Percentiles rank a stretch among this genome's conserved stretches.
phyloP scores from a whole-genome alignment of 202 grass and related monocot genomes.

The Carex arenaria region DNA sequence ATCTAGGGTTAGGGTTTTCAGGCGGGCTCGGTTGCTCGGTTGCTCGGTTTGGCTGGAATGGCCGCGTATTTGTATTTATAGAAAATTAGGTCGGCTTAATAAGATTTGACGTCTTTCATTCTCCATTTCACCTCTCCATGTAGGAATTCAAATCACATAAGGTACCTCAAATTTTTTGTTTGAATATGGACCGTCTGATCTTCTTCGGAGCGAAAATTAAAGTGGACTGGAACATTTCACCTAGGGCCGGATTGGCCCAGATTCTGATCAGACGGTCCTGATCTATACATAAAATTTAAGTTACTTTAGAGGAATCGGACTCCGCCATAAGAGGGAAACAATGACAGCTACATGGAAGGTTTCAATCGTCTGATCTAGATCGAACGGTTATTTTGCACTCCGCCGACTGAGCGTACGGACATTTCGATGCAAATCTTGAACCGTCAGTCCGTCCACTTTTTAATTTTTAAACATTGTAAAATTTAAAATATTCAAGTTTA shows the following conservation, averaged over 20 bases:
- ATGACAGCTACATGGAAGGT: background rate
- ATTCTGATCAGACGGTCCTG: no score
- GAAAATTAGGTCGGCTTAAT: background rate
- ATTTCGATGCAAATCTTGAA: background rate
- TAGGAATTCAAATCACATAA: background rate
- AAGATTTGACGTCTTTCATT: background rate
- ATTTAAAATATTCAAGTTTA: background rate
- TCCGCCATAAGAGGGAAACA: background rate
- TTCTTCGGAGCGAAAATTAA: no score
- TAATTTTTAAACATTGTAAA: background rate
- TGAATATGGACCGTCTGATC: background rate
- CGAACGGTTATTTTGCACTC: background rate
- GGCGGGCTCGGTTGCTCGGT: background rate
- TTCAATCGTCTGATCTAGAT: background rate
- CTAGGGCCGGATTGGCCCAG: no score
- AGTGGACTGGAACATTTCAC: no score
- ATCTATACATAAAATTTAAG: no score
- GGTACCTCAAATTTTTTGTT: no score
- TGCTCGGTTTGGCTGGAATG: background rate
- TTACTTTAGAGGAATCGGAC: no score
- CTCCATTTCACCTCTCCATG: background rate
- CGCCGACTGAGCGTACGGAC: background rate
- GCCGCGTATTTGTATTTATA: conserved; percentile 9
- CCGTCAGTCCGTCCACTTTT: background rate
- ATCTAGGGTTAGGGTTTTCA: conserved; percentile 30